phyloP scores from a whole-genome alignment of 306 rosid genomes.

The Biancaea sappan region DNA sequence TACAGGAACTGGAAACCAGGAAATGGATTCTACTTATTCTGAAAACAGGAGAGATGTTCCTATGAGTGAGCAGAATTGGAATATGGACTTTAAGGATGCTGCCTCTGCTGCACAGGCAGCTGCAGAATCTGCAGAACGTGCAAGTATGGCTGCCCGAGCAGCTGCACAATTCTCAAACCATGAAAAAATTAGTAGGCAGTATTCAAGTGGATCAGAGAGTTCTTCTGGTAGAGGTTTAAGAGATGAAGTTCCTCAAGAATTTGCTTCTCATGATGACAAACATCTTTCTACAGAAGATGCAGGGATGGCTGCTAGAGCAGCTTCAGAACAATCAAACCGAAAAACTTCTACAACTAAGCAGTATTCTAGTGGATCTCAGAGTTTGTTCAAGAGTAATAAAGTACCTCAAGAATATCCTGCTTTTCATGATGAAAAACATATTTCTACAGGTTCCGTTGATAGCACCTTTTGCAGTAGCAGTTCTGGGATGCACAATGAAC shows the following conservation, averaged over 20 bases:
- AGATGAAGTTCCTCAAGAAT: constrained; percentile 50
- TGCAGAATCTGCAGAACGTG: constrained; percentile 94
- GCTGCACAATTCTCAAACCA: constrained; percentile 93
- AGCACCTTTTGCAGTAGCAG: constrained; percentile 34
- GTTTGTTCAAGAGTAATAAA: constrained; percentile 42
- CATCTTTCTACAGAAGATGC: constrained; percentile 33
- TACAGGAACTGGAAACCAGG: constrained; percentile 51
- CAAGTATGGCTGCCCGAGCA: constrained; percentile 96
- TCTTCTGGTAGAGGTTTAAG: constrained; percentile 40
- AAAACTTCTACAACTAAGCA: constrained; percentile 40
- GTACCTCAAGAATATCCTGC: constrained; percentile 37
- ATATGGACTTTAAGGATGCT: constrained; percentile 89
- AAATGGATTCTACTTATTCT: constrained; percentile 41
- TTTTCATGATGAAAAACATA: constrained; percentile 39
- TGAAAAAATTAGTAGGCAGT: constrained; percentile 44
- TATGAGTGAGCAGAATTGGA: constrained; percentile 53
- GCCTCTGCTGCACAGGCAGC: constrained; percentile 97
- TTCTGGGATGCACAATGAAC: constrained; percentile 42
- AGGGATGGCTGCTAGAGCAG: background rate
- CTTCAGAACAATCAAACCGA: background rate
- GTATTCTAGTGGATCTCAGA: constrained; percentile 53
- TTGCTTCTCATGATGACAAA: constrained; percentile 21
- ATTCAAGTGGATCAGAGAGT: constrained; percentile 54
- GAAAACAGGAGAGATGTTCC: constrained; percentile 49
- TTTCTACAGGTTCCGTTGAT: constrained; percentile 42